A percentile compares a stretch with the other conserved stretches of the same genome.
Conservation (phyloP, 345 rosid species). For the Arabidopsis arenosa region DNA sequence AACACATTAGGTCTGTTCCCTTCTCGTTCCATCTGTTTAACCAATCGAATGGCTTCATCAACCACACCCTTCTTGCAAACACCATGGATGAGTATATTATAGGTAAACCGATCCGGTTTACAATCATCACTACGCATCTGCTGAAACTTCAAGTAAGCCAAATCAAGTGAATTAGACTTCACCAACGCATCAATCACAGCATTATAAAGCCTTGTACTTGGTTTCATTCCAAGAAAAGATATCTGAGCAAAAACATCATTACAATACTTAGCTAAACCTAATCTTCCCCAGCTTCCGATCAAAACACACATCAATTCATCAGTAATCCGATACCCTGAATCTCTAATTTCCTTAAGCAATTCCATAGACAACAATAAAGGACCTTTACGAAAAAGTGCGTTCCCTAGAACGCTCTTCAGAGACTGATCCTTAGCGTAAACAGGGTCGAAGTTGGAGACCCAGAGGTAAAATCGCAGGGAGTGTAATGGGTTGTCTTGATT, state of each 20-base stretch:
- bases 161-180: conserved; percentile 79
- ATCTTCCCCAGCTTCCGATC: conserved; percentile 89
- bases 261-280: conserved; percentile 87
- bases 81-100: conserved; percentile 88
- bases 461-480: conserved; percentile 70
- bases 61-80: conserved; percentile 79
- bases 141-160: conserved; percentile 91
- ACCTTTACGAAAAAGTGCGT: conserved; percentile 61
- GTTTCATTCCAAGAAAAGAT: conserved; percentile 72
- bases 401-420: conserved; percentile 57
- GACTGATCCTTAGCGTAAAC: conserved; percentile 60
- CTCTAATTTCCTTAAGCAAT: conserved; percentile 62
- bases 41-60: conserved; percentile 82
- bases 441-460: conserved; percentile 67
- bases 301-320: conserved; percentile 80
- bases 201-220: conserved; percentile 82
- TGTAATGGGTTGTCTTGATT: conserved; percentile 73
- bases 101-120: conserved; percentile 85
- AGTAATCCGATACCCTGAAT: conserved; percentile 59
- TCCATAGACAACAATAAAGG: conserved; percentile 78
- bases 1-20: conserved; percentile 77
- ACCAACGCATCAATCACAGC: conserved; percentile 86
- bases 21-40: conserved; percentile 80
- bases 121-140: conserved; percentile 83
- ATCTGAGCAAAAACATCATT: conserved; percentile 81